phyloP scores from a whole-genome alignment of 805 yeast species.

The Candida coquimbonensis region DNA sequence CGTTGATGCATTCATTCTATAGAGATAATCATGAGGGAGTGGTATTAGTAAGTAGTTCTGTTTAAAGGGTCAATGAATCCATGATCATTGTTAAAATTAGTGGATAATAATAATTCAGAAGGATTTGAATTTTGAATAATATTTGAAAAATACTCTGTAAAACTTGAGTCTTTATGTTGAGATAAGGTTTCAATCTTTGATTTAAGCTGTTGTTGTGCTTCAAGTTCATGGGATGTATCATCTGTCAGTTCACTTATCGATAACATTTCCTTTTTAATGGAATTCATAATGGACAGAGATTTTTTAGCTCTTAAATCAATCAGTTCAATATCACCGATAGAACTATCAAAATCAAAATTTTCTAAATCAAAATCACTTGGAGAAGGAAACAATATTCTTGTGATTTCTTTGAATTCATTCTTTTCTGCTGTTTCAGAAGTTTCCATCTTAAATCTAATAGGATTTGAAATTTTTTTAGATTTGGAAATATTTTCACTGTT shows the following conservation, averaged over 20 bases:
- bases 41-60: neutral
- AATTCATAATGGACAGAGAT: neutral
- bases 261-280: neutral
- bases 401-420: neutral
- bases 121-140: conserved; percentile 10
- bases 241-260: neutral
- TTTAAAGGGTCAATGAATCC: conserved; percentile 4
- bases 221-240: conserved; percentile 2
- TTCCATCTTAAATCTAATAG: too few relatives aligned
- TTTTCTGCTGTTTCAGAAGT: too few relatives aligned
- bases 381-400: conserved; percentile 1
- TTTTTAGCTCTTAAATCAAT: conserved; percentile 1
- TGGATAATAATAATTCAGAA: conserved; percentile 7
- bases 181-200: neutral
- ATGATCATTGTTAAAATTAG: conserved; percentile 11
- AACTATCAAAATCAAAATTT: conserved; percentile 8
- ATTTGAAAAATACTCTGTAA: neutral
- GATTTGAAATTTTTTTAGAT: neutral
- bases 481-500: neutral
- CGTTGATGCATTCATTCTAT: neutral
- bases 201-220: conserved; percentile 2
- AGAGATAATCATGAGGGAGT: neutral
- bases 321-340: conserved; percentile 6
- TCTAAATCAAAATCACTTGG: conserved; percentile 6
- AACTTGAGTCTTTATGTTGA: neutral